Evolutionary conservation across 345 rosid species (phyloP).

Genomic region (Salix koriyanagi): DNA sequence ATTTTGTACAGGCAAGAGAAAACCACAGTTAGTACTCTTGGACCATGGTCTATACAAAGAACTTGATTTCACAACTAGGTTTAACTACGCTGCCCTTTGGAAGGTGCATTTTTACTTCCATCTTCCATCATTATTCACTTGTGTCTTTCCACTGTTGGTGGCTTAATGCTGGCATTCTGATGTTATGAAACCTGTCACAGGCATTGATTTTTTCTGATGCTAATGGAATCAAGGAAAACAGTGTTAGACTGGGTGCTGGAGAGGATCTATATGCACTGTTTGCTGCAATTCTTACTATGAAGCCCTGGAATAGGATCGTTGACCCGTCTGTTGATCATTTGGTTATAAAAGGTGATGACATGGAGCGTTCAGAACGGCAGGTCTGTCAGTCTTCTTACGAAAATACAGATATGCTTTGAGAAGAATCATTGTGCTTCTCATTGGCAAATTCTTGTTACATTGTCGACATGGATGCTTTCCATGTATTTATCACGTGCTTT

Average conservation of each 20-base stretch:
- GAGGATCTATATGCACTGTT: conserved; percentile 78
- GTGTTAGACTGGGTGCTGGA: conserved; percentile 86
- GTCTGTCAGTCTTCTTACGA: conserved; percentile 18
- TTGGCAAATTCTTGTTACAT: neutral
- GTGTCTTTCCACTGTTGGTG: conserved; percentile 2
- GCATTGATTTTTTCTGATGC: conserved; percentile 79
- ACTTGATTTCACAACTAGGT: conserved; percentile 71
- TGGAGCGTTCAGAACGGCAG: conserved; percentile 77
- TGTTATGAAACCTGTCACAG: conserved; percentile 27
- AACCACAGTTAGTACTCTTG: conserved; percentile 83
- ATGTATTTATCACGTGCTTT: neutral
- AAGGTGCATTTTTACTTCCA: conserved; percentile 39
- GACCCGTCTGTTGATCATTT: conserved; percentile 79
- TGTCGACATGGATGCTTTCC: neutral
- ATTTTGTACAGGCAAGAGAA: conserved; percentile 44
- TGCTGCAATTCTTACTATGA: conserved; percentile 87
- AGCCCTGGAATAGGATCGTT: conserved; percentile 85
- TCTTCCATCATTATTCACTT: neutral
- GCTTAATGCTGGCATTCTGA: neutral
- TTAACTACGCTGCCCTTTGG: conserved; percentile 85
- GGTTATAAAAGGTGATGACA: conserved; percentile 70
- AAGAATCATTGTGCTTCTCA: neutral
- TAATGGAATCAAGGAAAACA: conserved; percentile 72
- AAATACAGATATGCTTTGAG: neutral
- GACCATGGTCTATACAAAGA: conserved; percentile 93